phyloP scores from a whole-genome alignment of 345 rosid genomes.

The Syzygium grande region DNA sequence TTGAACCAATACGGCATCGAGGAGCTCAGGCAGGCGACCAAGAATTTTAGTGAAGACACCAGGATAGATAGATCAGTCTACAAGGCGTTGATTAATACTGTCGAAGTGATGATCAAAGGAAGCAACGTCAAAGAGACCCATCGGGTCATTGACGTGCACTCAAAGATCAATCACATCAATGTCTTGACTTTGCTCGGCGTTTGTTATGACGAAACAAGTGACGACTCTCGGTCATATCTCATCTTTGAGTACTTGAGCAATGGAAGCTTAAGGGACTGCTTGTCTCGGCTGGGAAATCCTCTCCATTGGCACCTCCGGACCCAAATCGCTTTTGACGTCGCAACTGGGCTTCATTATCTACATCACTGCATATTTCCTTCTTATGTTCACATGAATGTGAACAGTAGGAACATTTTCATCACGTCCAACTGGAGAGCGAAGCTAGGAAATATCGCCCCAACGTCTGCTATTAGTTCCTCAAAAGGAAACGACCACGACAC shows the following conservation, averaged over 20 bases:
- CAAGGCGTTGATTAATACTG: conserved; percentile 23
- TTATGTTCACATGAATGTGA: conserved; percentile 28
- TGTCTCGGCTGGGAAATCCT: conserved; percentile 10
- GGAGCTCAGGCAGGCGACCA: conserved; percentile 28
- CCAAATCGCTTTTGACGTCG: conserved; percentile 43
- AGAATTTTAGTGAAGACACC: conserved; percentile 23
- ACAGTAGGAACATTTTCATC: conserved; percentile 29
- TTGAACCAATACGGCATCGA: conserved; percentile 24
- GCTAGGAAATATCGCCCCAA: conserved; percentile 23
- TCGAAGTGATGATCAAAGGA: conserved; percentile 36
- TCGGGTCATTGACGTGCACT: conserved; percentile 31
- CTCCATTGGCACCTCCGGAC: conserved; percentile 27
- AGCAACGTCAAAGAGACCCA: conserved; percentile 34
- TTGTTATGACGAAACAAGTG: conserved; percentile 26
- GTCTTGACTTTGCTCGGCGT: conserved; percentile 41
- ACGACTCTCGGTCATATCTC: conserved; percentile 23
- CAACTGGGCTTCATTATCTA: conserved; percentile 37
- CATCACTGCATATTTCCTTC: conserved; percentile 45
- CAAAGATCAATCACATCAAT: conserved; percentile 48
- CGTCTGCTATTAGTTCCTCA: conserved; percentile 1
- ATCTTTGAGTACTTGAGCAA: conserved; percentile 33
- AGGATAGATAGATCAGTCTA: conserved; percentile 25
- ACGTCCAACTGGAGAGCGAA: conserved; percentile 45
- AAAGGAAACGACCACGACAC: not conserved
- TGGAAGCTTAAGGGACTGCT: conserved; percentile 39